phyloP scores from a whole-genome alignment of 1,139 yeast species.

The Hyphopichia burtonii region DNA sequence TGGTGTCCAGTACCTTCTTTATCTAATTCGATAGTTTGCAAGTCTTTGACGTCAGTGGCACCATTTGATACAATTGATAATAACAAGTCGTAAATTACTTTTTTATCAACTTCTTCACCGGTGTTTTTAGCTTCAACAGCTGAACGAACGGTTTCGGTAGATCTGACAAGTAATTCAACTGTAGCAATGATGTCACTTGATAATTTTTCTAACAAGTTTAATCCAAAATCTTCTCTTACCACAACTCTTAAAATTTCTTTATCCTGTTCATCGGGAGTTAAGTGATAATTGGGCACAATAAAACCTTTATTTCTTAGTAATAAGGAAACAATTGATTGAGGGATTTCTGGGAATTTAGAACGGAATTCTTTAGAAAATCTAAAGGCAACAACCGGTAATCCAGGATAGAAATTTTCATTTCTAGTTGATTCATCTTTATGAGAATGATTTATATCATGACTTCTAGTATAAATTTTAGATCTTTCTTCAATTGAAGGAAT shows the following conservation, averaged over 20 bases:
- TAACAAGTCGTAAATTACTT: slow-evolving; percentile 32
- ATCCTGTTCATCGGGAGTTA: slow-evolving; percentile 59
- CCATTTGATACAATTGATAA: slow-evolving; percentile 42
- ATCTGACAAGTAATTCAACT: slow-evolving; percentile 50
- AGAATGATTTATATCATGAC: slow-evolving; percentile 15
- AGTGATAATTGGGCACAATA: slow-evolving; percentile 86
- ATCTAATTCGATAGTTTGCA: slow-evolving; percentile 20
- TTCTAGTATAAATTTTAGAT: slow-evolving; percentile 20
- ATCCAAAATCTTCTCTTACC: slow-evolving; percentile 68
- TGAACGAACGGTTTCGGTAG: slow-evolving; percentile 28
- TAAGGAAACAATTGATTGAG: slow-evolving; percentile 76
- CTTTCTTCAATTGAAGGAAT: slow-evolving; percentile 15
- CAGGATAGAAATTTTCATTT: slow-evolving; percentile 58
- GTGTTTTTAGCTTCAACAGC: slow-evolving; percentile 16
- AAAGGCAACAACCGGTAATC: slow-evolving; percentile 90
- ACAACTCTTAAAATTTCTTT: slow-evolving; percentile 82
- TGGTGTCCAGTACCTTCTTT: slow-evolving; percentile 26
- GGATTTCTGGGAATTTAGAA: slow-evolving; percentile 70
- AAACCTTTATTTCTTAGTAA: slow-evolving; percentile 79
- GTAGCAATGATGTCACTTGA: slow-evolving; percentile 63
- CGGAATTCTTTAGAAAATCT: slow-evolving; percentile 61
- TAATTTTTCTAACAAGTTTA: slow-evolving; percentile 71
- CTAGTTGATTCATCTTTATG: slow-evolving; percentile 10
- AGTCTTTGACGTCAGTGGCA: slow-evolving; percentile 24
- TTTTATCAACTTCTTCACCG: slow-evolving; percentile 18